Evolutionary conservation across 1,139 yeast species (phyloP), one percentile per base, ranked within the genome.

Genomic region (Meyerozyma athensensis): DNA sequence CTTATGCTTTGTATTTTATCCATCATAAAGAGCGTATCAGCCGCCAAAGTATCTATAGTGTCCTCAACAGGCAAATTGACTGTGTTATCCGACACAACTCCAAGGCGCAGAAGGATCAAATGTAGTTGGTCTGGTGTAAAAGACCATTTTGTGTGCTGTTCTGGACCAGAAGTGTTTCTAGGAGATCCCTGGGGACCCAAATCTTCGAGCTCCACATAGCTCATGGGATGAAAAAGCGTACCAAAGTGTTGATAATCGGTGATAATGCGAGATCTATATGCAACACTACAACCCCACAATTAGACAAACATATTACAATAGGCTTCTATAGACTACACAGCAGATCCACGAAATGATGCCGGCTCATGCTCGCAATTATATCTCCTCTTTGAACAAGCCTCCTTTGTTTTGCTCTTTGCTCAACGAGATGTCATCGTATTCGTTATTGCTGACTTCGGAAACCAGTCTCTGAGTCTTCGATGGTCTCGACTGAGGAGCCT

Each of bases 371-470:
- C 35, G 26, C 33, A 39, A 10, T 30, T 52, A 68, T 44, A 69
- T 65, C 47, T 68, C 74, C 49, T 69, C 75, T 46, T 66, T 69
- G 49, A 69, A 69, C 30, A 68, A 49, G 2, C 74, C 74, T 23
- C 70, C 69, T 42, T 59, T 49, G 30, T 41, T 42, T 16, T 38
- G 40, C 37, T 45, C 46, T 40, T 52, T 46, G 33, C 53, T 56
- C 26, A 65, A 53, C 5, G 67, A 59, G 33, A 59, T 50, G 19
- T 63, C 69, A 30, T 51, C 60, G 28, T 42, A 50, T 26, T 49
- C 45, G 9, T 35, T 43, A 30, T 41, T 50, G 40, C 41, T 48
- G 50, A 42, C 44, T 47, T 38, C 37, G 46, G 38, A 47, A 53
- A 44, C 38, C 22, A 49, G 45, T 19, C 40, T 43, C 40, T 50